Evolutionary conservation across 306 rosid species (phyloP).

Genomic region (Medicago ruthenica): DNA sequence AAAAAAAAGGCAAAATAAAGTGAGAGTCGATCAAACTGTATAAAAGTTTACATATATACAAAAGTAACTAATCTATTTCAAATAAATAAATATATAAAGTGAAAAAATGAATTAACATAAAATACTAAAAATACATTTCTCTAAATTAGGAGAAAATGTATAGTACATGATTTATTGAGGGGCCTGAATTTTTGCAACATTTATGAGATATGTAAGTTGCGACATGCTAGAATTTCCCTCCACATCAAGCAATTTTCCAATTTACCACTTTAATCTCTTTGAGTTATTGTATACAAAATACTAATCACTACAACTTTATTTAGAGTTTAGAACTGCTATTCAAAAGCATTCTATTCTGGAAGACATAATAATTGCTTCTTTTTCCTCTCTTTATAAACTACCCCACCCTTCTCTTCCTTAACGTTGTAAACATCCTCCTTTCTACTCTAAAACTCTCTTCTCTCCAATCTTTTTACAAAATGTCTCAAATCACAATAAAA

Average conservation of each 20-base stretch:
- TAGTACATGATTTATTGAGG: too few species aligned
- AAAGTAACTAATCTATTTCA: too few species aligned
- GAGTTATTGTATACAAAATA: not conserved
- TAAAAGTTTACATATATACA: too few species aligned
- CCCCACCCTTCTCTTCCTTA: constrained; percentile 49
- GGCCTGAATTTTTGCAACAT: too few species aligned
- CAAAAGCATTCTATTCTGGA: constrained; percentile 53
- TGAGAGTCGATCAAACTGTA: too few species aligned
- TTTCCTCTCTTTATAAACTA: constrained; percentile 47
- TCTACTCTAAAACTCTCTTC: not conserved
- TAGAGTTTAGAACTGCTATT: constrained; percentile 40
- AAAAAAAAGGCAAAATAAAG: too few species aligned
- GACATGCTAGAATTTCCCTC: constrained; percentile 5
- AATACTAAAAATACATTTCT: too few species aligned
- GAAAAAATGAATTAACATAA: too few species aligned
- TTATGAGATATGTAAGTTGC: not conserved
- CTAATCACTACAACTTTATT: constrained; percentile 19
- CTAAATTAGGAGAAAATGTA: too few species aligned
- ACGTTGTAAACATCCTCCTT: constrained; percentile 47
- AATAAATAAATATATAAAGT: too few species aligned
- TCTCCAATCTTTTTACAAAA: constrained; percentile 40
- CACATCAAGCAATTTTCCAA: constrained; percentile 10
- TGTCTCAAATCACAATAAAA: constrained; percentile 64
- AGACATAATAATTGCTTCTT: constrained; percentile 58
- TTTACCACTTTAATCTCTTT: constrained; percentile 14